Evolutionary conservation across 192 early-diverging fungal genomes (phyloP), one percentile per base, ranked within the genome.

Genomic region (Backusella macrospora): DNA sequence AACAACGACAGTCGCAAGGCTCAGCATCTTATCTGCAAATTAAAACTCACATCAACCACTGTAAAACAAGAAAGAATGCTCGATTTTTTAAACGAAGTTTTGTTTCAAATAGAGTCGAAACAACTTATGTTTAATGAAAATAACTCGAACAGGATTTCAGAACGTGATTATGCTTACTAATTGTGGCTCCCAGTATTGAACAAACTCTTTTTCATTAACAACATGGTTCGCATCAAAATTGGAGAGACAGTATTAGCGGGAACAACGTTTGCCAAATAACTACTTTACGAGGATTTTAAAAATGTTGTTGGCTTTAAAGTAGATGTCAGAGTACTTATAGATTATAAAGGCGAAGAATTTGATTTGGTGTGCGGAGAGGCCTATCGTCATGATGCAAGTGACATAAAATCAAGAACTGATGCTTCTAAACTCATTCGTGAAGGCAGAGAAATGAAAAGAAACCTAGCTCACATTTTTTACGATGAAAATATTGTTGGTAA

Each of bases 271-370:
- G 34, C 29, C 4, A 64, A 40, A 64, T 64, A 29, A 64, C 16
- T 64, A 64, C 38, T 64, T 14, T 64, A 34, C 14, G 38, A 64
- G 14, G 62, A 18, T 39, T 42, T 12, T 16, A 39, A 34, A 5
- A 34, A 64, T 64, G 34, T 64, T 39, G 62, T 64, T 64, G 62
- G 62, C 6, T 64, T 64, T 40, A 64, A 64, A 42, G 62, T 64
- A 38, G 62, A 64, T 15, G 14, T 64, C 6, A 39, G 62, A 6
- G 13, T 64, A 16, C 34, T 64, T 38, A 6, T 64, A 16, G 63
- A 65, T 15, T 65, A 65, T 1, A 64, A 64, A 16, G 5, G 16
- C 6, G 62, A 64, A 16, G 62, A 64, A 13, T 40, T 64, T 64
- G 62, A 64, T 39, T 39, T 64, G 38, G 15, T 40, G 62, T 40